Evolutionary conservation across 2,329 filamentous ascomycete genomes (phyloP).

Genomic region (Ascomycota sp.): DNA sequence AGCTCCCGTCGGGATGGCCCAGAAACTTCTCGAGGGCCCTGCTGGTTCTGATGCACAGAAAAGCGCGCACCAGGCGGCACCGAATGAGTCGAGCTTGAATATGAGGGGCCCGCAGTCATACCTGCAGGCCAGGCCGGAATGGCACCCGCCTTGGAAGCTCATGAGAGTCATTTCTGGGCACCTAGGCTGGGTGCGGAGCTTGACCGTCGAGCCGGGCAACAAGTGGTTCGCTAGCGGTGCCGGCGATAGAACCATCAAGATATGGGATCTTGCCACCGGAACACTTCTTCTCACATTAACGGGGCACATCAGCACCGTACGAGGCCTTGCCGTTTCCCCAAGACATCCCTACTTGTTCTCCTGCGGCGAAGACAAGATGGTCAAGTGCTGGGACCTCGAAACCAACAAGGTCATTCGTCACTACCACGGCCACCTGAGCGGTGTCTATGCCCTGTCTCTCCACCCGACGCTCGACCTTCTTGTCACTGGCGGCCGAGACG

Average conservation of each 20-base stretch:
- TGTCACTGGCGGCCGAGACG: constrained; percentile 83
- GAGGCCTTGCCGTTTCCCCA: constrained; percentile 76
- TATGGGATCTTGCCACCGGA: constrained; percentile 87
- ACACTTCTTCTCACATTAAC: constrained; percentile 69
- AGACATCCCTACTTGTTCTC: constrained; percentile 93
- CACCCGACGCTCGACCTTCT: constrained; percentile 88
- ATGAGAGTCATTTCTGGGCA: constrained; percentile 95
- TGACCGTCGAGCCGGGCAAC: constrained; percentile 88
- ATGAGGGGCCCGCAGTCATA: constrained; percentile 10
- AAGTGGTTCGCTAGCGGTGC: constrained; percentile 94
- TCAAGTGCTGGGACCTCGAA: constrained; percentile 98
- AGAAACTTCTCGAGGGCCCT: constrained; percentile 20
- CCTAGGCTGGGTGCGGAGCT: constrained; percentile 73
- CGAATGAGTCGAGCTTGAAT: constrained; percentile 12
- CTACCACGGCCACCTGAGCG: constrained; percentile 90
- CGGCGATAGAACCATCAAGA: constrained; percentile 91
- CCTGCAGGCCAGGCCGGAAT: constrained; percentile 50
- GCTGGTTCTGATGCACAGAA: constrained; percentile 11
- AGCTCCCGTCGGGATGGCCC: constrained; percentile 12
- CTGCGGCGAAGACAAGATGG: constrained; percentile 98
- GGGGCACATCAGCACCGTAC: constrained; percentile 81
- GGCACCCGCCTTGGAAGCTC: constrained; percentile 96
- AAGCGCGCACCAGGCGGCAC: constrained; percentile 3
- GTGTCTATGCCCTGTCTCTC: constrained; percentile 80
- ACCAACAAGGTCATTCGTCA: constrained; percentile 98